Percentiles rank a stretch among this genome's conserved stretches.
Conservation (phyloP, 2,329 filamentous ascomycete species). For the Botrytis hyacinthi region DNA sequence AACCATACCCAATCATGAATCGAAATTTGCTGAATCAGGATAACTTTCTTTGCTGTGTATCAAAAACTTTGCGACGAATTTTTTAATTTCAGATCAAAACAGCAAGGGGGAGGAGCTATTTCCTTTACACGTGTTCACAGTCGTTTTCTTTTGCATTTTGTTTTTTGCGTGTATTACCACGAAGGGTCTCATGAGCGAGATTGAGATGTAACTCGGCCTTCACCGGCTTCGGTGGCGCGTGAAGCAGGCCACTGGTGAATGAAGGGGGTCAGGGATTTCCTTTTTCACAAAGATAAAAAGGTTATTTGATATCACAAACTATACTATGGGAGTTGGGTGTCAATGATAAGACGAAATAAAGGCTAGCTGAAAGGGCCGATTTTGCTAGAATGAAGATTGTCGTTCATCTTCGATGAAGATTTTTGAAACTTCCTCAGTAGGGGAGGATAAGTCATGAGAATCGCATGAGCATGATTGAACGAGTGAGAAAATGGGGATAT, state of each 20-base stretch:
- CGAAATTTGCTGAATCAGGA: constrained; percentile 25
- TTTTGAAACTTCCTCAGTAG: not conserved
- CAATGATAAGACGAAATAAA: constrained; percentile 12
- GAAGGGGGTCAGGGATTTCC: not conserved
- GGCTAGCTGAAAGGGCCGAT: not conserved
- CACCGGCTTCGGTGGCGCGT: constrained; percentile 18
- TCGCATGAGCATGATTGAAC: not conserved
- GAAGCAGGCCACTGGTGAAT: not conserved
- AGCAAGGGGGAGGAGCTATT: constrained; percentile 19
- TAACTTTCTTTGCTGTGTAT: constrained; percentile 31
- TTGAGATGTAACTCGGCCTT: constrained; percentile 23
- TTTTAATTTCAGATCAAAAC: constrained; percentile 27
- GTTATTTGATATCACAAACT: constrained; percentile 7
- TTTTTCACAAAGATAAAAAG: not conserved
- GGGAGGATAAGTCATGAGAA: not conserved
- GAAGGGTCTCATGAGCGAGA: constrained; percentile 24
- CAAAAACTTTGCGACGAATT: constrained; percentile 33
- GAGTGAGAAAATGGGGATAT: not conserved
- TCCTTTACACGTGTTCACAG: constrained; percentile 25
- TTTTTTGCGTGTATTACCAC: constrained; percentile 35
- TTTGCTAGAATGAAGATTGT: constrained; percentile 5
- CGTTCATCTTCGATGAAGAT: not conserved
- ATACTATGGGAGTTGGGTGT: constrained; percentile 8
- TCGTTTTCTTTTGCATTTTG: constrained; percentile 27
- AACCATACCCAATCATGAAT: constrained; percentile 12